Evolutionary conservation across 176 grass and related monocot genomes (phyloP), one percentile per base, ranked within the genome.

Genomic region (Neostapfia colusana): DNA sequence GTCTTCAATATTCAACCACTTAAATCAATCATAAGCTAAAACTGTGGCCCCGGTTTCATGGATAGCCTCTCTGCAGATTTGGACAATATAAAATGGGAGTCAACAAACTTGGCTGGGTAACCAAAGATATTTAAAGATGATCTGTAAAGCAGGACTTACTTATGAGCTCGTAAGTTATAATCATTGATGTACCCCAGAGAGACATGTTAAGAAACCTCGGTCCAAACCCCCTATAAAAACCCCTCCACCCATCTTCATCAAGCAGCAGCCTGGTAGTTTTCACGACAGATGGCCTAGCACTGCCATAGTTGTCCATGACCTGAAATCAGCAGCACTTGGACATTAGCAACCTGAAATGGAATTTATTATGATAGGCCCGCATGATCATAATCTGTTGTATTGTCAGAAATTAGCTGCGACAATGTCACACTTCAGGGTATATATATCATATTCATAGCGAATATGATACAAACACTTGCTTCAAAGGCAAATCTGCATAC

Each of bases 181-280:
- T 98, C 95, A 98, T 98, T 31, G 95, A 95, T 91, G 95, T 98
- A 57, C 95, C 95, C 91, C 95, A 98, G 24, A 98, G 83, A 63
- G 95, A 98, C 95, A 98, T 92, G 80, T 98, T 98, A 42, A 98
- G 87, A 67, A 92, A 92, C 9, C 95, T 81, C 0, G 95, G 91
- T 54, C 95, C 95, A 77, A 98, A 98, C 43, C 95, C 95, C 86
- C 95, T 84, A 63, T 98, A 98, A 18, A 98, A 90, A 39, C 95
- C 95, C 84, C 80, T 83, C 89, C 95, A 98, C 12, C 95, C 95
- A 36, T 95, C 91, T 75, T 98, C 95, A 46, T 90, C 87, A 27
- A 94, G 65, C 8, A 98, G 82, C 26, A 89, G 39, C 77, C 77
- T 88, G 5, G 73, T 86, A 28, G 91, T 98, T 73, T 95, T 98